These are phyloP conservation scores for Colletotrichum sp. DNA, from an alignment of 2,329 filamentous ascomycete species.

Conservation along the genomic window DNA sequence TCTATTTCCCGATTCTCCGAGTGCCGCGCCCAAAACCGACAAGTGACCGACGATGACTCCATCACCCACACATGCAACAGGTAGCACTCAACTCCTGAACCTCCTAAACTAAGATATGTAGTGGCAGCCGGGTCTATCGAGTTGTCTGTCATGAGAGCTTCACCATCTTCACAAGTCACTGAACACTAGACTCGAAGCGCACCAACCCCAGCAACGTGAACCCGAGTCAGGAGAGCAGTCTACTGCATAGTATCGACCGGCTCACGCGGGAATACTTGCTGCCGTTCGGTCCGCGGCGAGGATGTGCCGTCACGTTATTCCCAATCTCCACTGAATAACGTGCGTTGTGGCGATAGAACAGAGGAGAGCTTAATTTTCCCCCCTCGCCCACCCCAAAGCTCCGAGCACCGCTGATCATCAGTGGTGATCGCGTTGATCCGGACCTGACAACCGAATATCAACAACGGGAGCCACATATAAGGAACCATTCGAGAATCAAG, in stretches of 20 bases:
- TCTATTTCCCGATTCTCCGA: not conserved
- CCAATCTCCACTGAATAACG: slow-evolving; percentile 12
- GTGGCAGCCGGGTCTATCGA: not conserved
- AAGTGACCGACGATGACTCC: not conserved
- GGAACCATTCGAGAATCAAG: not conserved
- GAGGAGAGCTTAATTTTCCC: not conserved
- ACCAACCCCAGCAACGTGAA: not conserved
- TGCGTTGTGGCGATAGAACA: not conserved
- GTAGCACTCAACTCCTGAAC: not conserved
- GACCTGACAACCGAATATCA: not conserved
- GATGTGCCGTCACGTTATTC: not conserved
- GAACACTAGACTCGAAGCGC: not conserved
- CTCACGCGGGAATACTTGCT: not conserved
- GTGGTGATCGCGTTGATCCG: slow-evolving; percentile 9
- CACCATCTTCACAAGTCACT: not conserved
- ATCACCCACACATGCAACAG: not conserved
- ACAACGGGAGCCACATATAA: not conserved
- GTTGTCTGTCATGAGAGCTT: not conserved
- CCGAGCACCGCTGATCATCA: not conserved
- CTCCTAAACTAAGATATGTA: not conserved
- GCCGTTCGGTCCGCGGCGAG: not conserved
- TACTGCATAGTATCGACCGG: not conserved
- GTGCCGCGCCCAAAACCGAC: not conserved
- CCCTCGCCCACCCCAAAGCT: not conserved
- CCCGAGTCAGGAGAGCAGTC: not conserved